These are phyloP conservation scores for Nicotiana attenuata DNA, from an alignment of 257 asterid genomes.

Conservation along the genomic window DNA sequence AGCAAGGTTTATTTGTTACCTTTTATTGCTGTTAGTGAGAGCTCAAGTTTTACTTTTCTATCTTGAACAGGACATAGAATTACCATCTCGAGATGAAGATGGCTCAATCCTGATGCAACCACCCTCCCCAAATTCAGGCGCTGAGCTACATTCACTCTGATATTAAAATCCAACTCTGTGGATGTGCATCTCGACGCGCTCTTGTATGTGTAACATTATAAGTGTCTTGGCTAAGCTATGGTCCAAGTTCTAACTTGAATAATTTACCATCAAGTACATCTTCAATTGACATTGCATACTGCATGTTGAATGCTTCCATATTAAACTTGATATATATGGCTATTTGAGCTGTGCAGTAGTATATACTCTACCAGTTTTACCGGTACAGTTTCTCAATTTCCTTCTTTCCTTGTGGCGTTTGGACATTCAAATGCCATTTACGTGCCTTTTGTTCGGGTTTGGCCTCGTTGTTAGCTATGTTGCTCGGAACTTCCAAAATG, in stretches of 20 bases:
- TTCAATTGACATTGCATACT: not conserved
- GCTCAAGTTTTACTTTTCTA: not conserved
- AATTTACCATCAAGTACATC: not conserved
- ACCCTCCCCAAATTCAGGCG: slow-evolving; percentile 1
- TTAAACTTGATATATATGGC: not conserved
- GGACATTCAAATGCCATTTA: not conserved
- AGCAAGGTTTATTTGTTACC: not conserved
- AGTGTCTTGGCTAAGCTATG: not conserved
- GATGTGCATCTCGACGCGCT: not conserved
- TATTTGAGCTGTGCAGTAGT: not conserved
- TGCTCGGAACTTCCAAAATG: not conserved
- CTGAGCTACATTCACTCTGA: slow-evolving; percentile 11
- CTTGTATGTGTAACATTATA: not conserved
- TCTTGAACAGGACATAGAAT: slow-evolving; percentile 10
- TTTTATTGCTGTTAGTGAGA: not conserved
- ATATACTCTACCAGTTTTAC: not conserved
- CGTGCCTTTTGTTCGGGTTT: not conserved
- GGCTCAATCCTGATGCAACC: slow-evolving; percentile 14
- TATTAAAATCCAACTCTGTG: not conserved
- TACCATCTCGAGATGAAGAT: slow-evolving; percentile 10
- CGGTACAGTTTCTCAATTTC: not conserved
- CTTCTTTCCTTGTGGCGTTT: not conserved
- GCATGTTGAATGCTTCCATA: not conserved
- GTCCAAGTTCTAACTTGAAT: not conserved
- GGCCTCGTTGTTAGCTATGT: not conserved